A percentile compares a stretch with the other conserved stretches of the same genome.
Evolutionary conservation across 2,329 filamentous ascomycete genomes (phyloP).

Genomic region (Elsinoe australis): DNA sequence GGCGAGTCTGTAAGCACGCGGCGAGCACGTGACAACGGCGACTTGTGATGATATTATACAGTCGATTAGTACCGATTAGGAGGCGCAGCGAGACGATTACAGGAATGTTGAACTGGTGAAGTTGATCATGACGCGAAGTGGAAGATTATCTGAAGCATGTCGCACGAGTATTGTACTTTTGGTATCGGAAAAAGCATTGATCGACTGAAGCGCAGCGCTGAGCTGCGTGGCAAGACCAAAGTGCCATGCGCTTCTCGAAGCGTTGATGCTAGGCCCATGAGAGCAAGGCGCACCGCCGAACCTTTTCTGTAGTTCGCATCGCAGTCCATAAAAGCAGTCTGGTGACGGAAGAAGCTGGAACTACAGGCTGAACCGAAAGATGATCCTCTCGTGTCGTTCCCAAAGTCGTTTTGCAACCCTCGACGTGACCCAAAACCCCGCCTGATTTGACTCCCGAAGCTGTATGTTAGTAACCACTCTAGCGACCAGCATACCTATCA

Average conservation of each 20-base stretch:
- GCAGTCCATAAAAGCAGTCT: conserved; percentile 4
- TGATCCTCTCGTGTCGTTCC: conserved; percentile 6
- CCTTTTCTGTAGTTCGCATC: too few relatives aligned
- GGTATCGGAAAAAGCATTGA: conserved; percentile 15
- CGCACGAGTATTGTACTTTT: conserved; percentile 16
- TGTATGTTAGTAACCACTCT: conserved; percentile 18
- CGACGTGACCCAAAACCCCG: background rate
- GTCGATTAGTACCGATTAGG: conserved; percentile 8
- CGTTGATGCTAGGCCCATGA: conserved; percentile 4
- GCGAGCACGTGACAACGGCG: conserved; percentile 1
- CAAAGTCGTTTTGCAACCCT: conserved; percentile 7
- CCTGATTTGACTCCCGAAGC: background rate
- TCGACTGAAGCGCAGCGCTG: conserved; percentile 6
- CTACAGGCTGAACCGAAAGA: conserved; percentile 14
- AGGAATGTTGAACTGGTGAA: background rate
- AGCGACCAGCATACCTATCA: conserved; percentile 26
- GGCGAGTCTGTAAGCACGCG: background rate
- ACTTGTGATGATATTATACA: conserved; percentile 3
- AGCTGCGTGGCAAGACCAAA: conserved; percentile 11
- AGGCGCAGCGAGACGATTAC: conserved; percentile 11
- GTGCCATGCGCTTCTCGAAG: conserved; percentile 8
- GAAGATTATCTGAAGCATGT: conserved; percentile 15
- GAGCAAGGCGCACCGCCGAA: conserved; percentile 9
- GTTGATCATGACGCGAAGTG: conserved; percentile 13
- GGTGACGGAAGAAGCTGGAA: conserved; percentile 4